Conservation (phyloP, 306 rosid genomes). For the Acmispon strigosus region DNA sequence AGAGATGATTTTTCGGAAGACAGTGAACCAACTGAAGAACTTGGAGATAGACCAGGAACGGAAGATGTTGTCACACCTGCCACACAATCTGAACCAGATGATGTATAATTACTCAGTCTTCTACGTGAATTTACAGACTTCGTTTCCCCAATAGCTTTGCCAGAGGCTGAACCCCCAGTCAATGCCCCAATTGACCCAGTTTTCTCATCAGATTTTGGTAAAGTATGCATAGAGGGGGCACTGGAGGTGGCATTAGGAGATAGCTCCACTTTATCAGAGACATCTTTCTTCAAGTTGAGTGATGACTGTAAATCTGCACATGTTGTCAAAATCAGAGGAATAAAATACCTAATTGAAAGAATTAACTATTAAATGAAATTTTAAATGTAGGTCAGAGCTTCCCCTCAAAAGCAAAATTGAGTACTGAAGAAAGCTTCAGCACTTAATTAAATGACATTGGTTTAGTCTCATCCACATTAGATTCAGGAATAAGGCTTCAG, state of each 20-base stretch:
- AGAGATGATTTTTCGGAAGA: constrained; percentile 71
- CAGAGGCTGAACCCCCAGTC: constrained; percentile 30
- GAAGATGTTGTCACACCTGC: constrained; percentile 37
- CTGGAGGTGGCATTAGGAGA: constrained; percentile 27
- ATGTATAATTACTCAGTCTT: constrained; percentile 54
- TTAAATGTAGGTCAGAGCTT: constrained; percentile 5
- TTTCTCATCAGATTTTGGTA: constrained; percentile 42
- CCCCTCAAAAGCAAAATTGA: constrained; percentile 6
- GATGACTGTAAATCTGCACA: constrained; percentile 48
- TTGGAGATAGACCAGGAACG: constrained; percentile 72
- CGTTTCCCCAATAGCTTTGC: constrained; percentile 40
- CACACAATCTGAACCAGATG: constrained; percentile 50
- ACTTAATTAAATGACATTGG: constrained; percentile 1
- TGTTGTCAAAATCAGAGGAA: not conserved
- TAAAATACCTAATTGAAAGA: constrained; percentile 1
- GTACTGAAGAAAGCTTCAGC: not conserved
- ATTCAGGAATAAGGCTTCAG: constrained; percentile 8
- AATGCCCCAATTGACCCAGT: constrained; percentile 33
- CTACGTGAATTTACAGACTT: constrained; percentile 44
- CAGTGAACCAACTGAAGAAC: constrained; percentile 79
- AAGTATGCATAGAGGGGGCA: constrained; percentile 37
- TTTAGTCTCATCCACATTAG: constrained; percentile 16
- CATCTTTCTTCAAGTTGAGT: constrained; percentile 39
- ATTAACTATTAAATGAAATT: not conserved
- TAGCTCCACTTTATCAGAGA: constrained; percentile 38